A percentile compares a stretch with the other conserved stretches of the same genome.
Conservation (phyloP, 2,329 filamentous ascomycete genomes). For the Phaeosphaeria sp. region DNA sequence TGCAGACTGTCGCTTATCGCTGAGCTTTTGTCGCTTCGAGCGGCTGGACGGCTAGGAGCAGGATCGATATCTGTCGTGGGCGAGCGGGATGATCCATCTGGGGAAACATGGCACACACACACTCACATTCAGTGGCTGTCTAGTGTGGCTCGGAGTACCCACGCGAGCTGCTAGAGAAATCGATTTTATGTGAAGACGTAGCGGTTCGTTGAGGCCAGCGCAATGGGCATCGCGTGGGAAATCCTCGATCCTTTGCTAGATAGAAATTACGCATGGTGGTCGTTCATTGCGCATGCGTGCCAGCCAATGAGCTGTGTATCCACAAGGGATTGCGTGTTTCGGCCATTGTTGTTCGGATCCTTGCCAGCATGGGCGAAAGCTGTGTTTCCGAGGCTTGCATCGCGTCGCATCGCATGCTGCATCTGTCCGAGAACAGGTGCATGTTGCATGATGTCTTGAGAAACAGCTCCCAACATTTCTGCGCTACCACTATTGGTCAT, state of each 20-base stretch:
- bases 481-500: neutral
- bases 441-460: neutral
- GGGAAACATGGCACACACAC: neutral
- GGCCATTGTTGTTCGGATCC: neutral
- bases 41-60: neutral
- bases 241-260: neutral
- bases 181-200: neutral
- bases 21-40: neutral
- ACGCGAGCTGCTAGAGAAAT: neutral
- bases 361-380: neutral
- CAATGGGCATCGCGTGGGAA: neutral
- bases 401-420: slow-evolving; percentile 1
- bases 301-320: neutral
- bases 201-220: neutral
- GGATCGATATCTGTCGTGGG: neutral
- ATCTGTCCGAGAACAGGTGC: neutral
- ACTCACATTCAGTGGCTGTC: neutral
- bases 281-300: neutral
- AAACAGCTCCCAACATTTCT: neutral
- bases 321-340: neutral
- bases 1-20: neutral
- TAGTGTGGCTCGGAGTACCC: neutral
- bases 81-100: neutral
- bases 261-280: neutral
- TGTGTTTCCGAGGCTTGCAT: neutral